A percentile compares a stretch with the other conserved stretches of the same genome.
These are phyloP conservation scores for Neoascochyta sp. DNA, from an alignment of 2,329 filamentous ascomycete genomes.

Conservation along the genomic window DNA sequence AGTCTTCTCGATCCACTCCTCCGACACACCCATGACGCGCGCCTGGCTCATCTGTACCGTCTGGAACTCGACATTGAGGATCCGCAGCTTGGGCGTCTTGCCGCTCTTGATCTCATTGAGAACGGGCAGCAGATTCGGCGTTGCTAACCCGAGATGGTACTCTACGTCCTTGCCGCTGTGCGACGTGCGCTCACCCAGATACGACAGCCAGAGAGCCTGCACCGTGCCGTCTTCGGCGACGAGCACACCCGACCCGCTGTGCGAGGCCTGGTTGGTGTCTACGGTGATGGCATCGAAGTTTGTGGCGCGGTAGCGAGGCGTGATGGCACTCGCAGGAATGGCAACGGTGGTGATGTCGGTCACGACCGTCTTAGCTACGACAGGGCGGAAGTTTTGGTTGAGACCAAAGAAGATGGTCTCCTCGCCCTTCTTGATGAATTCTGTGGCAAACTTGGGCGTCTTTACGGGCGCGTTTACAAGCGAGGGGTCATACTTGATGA, in stretches of 20 bases:
- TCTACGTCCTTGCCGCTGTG: slow-evolving; percentile 85
- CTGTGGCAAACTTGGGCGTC: slow-evolving; percentile 76
- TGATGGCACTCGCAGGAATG: slow-evolving; percentile 88
- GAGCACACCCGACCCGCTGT: slow-evolving; percentile 91
- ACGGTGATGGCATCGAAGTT: slow-evolving; percentile 97
- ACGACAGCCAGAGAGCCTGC: slow-evolving; percentile 93
- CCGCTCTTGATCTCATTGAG: slow-evolving; percentile 80
- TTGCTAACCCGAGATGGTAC: slow-evolving; percentile 90
- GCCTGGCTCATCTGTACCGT: slow-evolving; percentile 96
- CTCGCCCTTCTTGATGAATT: slow-evolving; percentile 85
- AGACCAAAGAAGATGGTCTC: slow-evolving; percentile 98
- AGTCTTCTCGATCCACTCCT: slow-evolving; percentile 92
- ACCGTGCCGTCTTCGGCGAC: slow-evolving; percentile 87
- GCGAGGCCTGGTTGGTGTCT: slow-evolving; percentile 83
- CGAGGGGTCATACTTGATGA: slow-evolving; percentile 89
- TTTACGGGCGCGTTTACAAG: slow-evolving; percentile 92
- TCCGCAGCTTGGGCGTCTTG: slow-evolving; percentile 74
- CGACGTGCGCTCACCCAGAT: slow-evolving; percentile 81
- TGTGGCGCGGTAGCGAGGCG: slow-evolving; percentile 88
- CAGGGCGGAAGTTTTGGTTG: slow-evolving; percentile 90
- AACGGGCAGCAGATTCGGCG: slow-evolving; percentile 84
- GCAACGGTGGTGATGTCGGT: slow-evolving; percentile 97
- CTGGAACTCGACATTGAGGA: slow-evolving; percentile 90
- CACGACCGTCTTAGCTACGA: slow-evolving; percentile 88
- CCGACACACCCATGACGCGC: slow-evolving; percentile 92